Evolutionary conservation across 441 rosid genomes (phyloP).

Genomic region (Corymbia citriodora): DNA sequence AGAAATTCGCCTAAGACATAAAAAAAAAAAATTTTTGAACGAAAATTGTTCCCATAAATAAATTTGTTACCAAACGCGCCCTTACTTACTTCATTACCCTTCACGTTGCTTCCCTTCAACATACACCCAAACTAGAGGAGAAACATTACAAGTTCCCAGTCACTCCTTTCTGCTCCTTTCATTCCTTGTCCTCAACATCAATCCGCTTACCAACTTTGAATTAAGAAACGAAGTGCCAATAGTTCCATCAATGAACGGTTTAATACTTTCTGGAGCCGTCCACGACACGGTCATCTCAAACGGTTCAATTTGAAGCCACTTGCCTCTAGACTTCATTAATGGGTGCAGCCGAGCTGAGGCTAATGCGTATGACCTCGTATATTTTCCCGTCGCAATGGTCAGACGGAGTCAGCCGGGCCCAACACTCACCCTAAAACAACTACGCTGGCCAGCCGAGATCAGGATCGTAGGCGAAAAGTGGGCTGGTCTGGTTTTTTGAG

Average conservation of each 20-base stretch:
- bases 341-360: neutral
- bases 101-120: neutral
- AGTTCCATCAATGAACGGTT: neutral
- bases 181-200: neutral
- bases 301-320: neutral
- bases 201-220: neutral
- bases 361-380: neutral
- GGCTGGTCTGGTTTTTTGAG: neutral
- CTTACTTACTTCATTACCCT: neutral
- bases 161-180: neutral
- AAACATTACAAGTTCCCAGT: neutral
- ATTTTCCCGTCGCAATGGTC: neutral
- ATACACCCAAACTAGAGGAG: neutral
- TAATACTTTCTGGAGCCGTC: neutral
- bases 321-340: neutral
- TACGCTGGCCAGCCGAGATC: neutral
- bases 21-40: too few species aligned
- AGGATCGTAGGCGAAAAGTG: neutral
- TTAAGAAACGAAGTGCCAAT: neutral
- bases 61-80: too few species aligned
- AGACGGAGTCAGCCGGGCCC: neutral
- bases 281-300: neutral
- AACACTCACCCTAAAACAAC: neutral
- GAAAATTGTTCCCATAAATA: too few species aligned
- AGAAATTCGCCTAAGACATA: too few species aligned